Percentiles rank a stretch among this genome's conserved stretches.
phyloP scores from a whole-genome alignment of 805 yeast genomes.

The Starmerella vitae region DNA sequence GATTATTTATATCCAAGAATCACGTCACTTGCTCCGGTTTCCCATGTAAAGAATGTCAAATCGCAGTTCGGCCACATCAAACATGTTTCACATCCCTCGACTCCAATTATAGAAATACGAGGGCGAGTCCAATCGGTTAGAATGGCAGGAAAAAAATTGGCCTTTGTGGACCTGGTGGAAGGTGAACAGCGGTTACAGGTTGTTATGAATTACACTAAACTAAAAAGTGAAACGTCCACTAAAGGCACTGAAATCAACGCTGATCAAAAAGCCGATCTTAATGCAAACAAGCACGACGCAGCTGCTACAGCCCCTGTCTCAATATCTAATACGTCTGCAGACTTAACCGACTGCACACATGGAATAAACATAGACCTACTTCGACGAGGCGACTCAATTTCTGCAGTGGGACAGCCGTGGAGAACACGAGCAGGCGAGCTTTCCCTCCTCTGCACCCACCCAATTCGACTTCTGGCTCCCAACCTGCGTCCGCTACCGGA shows the following conservation, averaged over 20 bases:
- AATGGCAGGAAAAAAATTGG: slow-evolving; percentile 52
- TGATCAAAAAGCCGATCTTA: slow-evolving; percentile 30
- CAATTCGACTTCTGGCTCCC: slow-evolving; percentile 48
- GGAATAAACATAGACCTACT: slow-evolving; percentile 27
- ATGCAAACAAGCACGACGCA: slow-evolving; percentile 12
- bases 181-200: slow-evolving; percentile 40
- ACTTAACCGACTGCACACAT: too few relatives aligned
- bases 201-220: slow-evolving; percentile 40
- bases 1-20: slow-evolving; percentile 10
- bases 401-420: slow-evolving; percentile 58
- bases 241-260: slow-evolving; percentile 30
- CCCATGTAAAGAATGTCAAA: slow-evolving; percentile 4
- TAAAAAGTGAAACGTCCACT: too few relatives aligned
- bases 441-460: slow-evolving; percentile 45
- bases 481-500: slow-evolving; percentile 61
- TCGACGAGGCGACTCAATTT: slow-evolving; percentile 59
- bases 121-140: slow-evolving; percentile 52
- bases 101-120: slow-evolving; percentile 11
- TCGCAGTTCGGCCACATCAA: slow-evolving; percentile 1
- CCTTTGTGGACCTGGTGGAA: slow-evolving; percentile 59
- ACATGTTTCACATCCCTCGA: slow-evolving; percentile 9
- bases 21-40: not conserved
- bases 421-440: slow-evolving; percentile 66
- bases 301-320: not conserved
- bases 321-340: too few relatives aligned